Percentiles rank a stretch among this genome's conserved stretches.
phyloP scores from a whole-genome alignment of 106 monocot species.

The Allium cepa region DNA sequence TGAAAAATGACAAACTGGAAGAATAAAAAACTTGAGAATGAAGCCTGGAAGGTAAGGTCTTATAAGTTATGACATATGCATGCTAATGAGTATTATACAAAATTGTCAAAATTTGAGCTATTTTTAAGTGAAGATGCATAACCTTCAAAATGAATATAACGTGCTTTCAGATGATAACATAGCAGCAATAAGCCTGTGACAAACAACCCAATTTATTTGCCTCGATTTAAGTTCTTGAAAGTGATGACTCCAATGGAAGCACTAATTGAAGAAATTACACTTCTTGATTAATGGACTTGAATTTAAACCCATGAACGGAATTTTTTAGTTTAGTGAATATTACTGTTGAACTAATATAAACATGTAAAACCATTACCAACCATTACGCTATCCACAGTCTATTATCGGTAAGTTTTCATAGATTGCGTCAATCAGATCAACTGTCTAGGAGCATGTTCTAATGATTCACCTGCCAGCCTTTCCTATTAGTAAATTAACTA shows the following conservation, averaged over 20 bases:
- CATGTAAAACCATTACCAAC: constrained; percentile 40
- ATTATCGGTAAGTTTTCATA: constrained; percentile 85
- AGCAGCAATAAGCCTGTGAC: constrained; percentile 82
- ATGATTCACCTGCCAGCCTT: constrained; percentile 62
- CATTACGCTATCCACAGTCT: constrained; percentile 59
- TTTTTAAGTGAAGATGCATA: neutral
- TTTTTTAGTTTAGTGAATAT: neutral
- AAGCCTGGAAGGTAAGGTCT: too few relatives aligned
- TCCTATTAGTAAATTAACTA: neutral
- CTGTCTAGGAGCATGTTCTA: constrained; percentile 90
- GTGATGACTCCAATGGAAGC: constrained; percentile 88
- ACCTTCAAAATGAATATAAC: constrained; percentile 49
- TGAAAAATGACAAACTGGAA: too few relatives aligned
- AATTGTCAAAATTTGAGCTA: too few relatives aligned
- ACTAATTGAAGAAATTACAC: constrained; percentile 25
- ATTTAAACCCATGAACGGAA: too few relatives aligned
- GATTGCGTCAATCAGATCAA: constrained; percentile 92
- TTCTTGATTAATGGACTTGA: neutral
- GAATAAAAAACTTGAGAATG: too few relatives aligned
- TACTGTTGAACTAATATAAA: neutral
- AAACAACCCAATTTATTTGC: constrained; percentile 89
- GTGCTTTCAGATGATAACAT: constrained; percentile 81
- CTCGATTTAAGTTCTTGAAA: constrained; percentile 81
- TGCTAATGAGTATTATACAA: too few relatives aligned
- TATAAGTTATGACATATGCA: too few relatives aligned